Percentiles rank a stretch among this genome's conserved stretches.
Evolutionary conservation across 352 stramenopile genomes (phyloP).

Genomic region (Pythium phragmitis): DNA sequence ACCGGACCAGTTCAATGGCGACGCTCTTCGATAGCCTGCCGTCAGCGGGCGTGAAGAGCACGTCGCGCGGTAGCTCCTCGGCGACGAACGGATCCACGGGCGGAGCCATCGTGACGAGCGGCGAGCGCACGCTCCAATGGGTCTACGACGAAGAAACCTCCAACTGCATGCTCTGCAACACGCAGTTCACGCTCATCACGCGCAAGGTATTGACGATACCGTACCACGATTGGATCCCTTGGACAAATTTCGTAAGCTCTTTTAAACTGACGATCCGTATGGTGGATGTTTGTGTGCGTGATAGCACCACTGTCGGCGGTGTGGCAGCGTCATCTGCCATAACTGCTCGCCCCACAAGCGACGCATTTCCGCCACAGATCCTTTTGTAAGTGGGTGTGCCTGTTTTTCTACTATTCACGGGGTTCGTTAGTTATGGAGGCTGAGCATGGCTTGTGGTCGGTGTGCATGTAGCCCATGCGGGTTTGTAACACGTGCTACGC

Average conservation of each 20-base stretch:
- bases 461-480: constrained; percentile 59
- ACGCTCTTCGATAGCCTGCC: constrained; percentile 73
- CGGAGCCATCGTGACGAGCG: constrained; percentile 18
- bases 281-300: neutral
- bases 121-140: constrained; percentile 74
- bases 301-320: constrained; percentile 81
- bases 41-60: constrained; percentile 52
- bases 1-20: constrained; percentile 36
- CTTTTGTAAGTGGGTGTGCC: constrained; percentile 53
- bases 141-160: constrained; percentile 82
- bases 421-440: too few species aligned
- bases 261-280: neutral
- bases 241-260: too few species aligned
- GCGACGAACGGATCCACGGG: constrained; percentile 9
- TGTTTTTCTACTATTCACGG: neutral
- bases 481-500: constrained; percentile 88
- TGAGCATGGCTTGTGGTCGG: neutral
- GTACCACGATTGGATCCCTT: neutral
- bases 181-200: constrained; percentile 77
- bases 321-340: constrained; percentile 82
- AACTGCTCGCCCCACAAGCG: constrained; percentile 87
- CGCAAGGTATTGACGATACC: constrained; percentile 52
- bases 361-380: constrained; percentile 75
- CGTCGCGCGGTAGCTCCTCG: constrained; percentile 33
- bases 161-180: constrained; percentile 90